These are phyloP conservation scores for Stephanodiscus minutulus DNA, from an alignment of 108 stramenopile genomes.

Conservation along the genomic window DNA sequence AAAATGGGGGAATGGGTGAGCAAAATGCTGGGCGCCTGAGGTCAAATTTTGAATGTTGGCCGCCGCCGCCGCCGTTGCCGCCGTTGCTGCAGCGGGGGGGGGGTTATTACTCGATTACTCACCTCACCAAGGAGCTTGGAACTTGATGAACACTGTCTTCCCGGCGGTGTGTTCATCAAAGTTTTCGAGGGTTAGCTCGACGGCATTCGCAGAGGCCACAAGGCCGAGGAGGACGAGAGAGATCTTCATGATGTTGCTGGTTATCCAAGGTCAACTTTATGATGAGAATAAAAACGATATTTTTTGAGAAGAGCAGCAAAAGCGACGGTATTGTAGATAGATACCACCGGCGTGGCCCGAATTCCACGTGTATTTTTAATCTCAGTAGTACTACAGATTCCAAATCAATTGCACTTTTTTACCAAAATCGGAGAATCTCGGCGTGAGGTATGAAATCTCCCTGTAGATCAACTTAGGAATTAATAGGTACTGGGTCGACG, in stretches of 20 bases:
- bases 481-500: too few species aligned
- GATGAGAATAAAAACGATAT: too few species aligned
- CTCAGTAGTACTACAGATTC: too few species aligned
- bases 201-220: constrained; percentile 27
- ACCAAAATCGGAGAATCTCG: too few species aligned
- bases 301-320: too few species aligned
- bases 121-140: constrained; percentile 75
- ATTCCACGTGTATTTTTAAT: too few species aligned
- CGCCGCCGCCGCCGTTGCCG: neutral
- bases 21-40: constrained; percentile 14
- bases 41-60: neutral
- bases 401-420: too few species aligned
- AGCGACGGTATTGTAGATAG: too few species aligned
- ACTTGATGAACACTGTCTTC: constrained; percentile 84
- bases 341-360: too few species aligned
- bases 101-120: neutral
- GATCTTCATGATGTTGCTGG: neutral
- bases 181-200: constrained; percentile 69
- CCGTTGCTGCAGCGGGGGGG: neutral
- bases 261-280: constrained; percentile 48
- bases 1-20: too few species aligned
- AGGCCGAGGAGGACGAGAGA: constrained; percentile 29
- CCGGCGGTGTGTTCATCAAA: constrained; percentile 64
- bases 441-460: too few species aligned
- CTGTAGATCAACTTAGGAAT: too few species aligned